A percentile compares a stretch with the other conserved stretches of the same genome.
Evolutionary conservation across 2,329 filamentous ascomycete genomes (phyloP).

Genomic region (Penicillium sp.): DNA sequence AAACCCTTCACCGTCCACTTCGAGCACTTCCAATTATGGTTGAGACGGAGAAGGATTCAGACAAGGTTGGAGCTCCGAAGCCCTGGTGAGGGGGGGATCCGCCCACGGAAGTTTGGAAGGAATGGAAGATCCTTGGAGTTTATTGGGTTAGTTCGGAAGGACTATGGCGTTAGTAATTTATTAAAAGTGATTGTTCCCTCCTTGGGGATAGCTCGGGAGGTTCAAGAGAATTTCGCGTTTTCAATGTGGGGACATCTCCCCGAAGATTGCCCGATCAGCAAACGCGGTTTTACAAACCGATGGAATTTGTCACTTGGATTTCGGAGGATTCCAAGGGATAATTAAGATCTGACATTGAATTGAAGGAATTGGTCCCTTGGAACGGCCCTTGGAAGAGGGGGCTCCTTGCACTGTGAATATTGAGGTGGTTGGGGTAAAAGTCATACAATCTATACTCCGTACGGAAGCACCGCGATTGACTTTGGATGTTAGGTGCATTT

Average conservation of each 20-base stretch:
- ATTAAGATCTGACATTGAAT: conserved; percentile 3
- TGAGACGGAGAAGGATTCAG: conserved; percentile 1
- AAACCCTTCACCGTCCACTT: too few relatives aligned
- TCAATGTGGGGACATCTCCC: conserved; percentile 5
- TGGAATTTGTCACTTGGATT: not conserved
- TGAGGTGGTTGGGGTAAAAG: conserved; percentile 8
- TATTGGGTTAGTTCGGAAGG: not conserved
- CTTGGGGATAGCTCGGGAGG: conserved; percentile 4
- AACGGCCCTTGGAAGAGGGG: not conserved
- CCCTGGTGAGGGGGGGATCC: conserved; percentile 16
- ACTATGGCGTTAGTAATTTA: not conserved
- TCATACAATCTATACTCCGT: not conserved
- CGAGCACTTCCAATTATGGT: not conserved
- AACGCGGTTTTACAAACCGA: conserved; percentile 4
- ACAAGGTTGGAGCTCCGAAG: conserved; percentile 24
- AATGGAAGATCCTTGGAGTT: not conserved
- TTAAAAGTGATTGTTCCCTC: not conserved
- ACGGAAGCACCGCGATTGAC: not conserved
- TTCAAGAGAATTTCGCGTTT: not conserved
- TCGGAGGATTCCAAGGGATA: not conserved
- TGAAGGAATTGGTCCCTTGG: conserved; percentile 2
- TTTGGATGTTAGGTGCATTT: not conserved
- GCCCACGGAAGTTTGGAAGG: conserved; percentile 6
- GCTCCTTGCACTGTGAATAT: conserved; percentile 9
- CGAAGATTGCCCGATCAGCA: conserved; percentile 20